Evolutionary conservation across 805 yeast species (phyloP), one percentile per base, ranked within the genome.

Genomic region (Priceomyces carsonii): DNA sequence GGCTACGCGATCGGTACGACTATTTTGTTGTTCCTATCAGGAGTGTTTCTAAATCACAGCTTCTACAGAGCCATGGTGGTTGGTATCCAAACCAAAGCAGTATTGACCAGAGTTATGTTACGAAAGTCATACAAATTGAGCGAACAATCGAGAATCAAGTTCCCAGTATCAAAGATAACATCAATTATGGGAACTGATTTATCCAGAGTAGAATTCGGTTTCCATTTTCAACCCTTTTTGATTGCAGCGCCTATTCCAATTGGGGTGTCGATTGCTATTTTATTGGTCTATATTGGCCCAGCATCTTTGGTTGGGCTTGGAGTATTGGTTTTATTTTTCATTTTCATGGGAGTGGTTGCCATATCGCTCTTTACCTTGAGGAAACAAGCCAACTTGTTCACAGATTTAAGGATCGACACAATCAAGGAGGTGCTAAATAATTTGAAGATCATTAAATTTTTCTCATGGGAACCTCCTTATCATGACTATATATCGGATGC

Each of bases 401-500:
- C 95, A 2, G 96, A 88, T 55, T 58, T 63, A 13, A 78, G 96
- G 50, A 84, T 88, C 15, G 69, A 75, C 25, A 65, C 75, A 26
- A 79, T 86, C 56, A 80, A 84, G 42, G 96, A 88, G 55, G 73
- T 86, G 25, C 63, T 89, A 42, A 78, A 74, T 51, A 78, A 82
- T 43, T 74, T 89, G 72, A 85, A 85, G 50, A 73, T 81, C 58
- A 84, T 89, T 55, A 88, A 89, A 62, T 83, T 74, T 55, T 88
- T 87, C 55, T 85, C 93, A 1, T 88, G 95, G 95, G 96, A 88
- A 59, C 65, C 66, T 26, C 87, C 95, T 0, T 89, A 85, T 52
- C 68, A 69, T 30, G 53, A 68, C 4, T 61, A 69, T 36, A 69
- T 89, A 18, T 50, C 75, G n/a, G 68, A 64, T 14, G 66, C 75